phyloP scores from a whole-genome alignment of 78 protist genomes.

The Neovahlkampfia damariscottae region DNA sequence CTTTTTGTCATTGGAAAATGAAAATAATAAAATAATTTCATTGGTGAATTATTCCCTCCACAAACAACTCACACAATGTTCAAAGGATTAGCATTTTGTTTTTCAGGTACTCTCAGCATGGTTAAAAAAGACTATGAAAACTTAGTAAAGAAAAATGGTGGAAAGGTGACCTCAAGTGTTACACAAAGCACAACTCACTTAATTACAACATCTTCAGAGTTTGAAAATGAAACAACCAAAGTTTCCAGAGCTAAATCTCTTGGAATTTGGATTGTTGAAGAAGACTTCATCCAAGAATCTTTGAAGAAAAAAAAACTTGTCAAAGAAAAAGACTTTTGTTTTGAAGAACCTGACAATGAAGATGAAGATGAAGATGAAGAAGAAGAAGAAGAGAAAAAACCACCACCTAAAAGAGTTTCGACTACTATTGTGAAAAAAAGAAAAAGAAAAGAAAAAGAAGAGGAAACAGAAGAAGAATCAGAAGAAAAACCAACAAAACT shows the following conservation, averaged over 20 bases:
- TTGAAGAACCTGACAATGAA: not conserved
- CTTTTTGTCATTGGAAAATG: no score
- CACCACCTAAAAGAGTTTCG: constrained; percentile 4
- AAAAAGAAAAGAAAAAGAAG: not conserved
- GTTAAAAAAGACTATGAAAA: not conserved
- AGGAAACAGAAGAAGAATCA: not conserved
- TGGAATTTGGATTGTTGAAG: constrained; percentile 25
- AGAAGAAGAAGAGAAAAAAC: constrained; percentile 11
- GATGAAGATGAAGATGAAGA: constrained; percentile 10
- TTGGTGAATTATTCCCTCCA: no score
- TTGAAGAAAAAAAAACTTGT: constrained; percentile 9
- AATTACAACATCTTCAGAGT: no score
- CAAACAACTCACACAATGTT: no score
- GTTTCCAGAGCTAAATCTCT: not conserved
- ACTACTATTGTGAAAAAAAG: not conserved
- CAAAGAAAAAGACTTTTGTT: constrained; percentile 16
- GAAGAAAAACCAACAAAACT: not conserved
- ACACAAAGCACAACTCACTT: not conserved
- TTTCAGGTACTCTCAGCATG: not conserved
- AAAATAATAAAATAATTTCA: no score
- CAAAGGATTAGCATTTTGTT: no score
- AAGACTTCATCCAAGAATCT: constrained; percentile 22
- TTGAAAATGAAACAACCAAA: not conserved
- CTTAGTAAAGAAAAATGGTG: not conserved
- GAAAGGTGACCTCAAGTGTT: not conserved